These are phyloP conservation scores for Boletus pseudo-olivaceus DNA, from an alignment of 768 basidiomycete genomes.

Conservation along the genomic window DNA sequence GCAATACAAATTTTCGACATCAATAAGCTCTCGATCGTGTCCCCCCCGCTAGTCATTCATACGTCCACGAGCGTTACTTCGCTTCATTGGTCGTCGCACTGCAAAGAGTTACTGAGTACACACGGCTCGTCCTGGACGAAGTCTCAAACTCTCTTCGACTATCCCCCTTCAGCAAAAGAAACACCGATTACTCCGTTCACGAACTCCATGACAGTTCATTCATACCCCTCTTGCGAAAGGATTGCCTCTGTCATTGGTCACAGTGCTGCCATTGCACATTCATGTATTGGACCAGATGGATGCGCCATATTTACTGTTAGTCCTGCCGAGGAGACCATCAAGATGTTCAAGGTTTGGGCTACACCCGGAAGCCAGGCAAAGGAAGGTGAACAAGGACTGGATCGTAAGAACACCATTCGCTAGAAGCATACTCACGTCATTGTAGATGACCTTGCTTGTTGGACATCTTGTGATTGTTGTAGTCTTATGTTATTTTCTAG, in stretches of 20 bases:
- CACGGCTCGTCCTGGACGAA: slow-evolving; percentile 46
- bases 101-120: slow-evolving; percentile 82
- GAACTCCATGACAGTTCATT: slow-evolving; percentile 46
- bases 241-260: slow-evolving; percentile 59
- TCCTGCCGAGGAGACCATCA: slow-evolving; percentile 63
- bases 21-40: slow-evolving; percentile 39
- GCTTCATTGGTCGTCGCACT: slow-evolving; percentile 68
- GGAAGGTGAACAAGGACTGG: slow-evolving; percentile 19
- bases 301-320: slow-evolving; percentile 63
- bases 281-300: slow-evolving; percentile 61
- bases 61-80: slow-evolving; percentile 54
- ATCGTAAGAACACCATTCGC: slow-evolving; percentile 26
- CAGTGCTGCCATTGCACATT: slow-evolving; percentile 50
- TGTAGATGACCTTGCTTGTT: slow-evolving; percentile 1
- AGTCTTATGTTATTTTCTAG: slow-evolving; percentile 8
- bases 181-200: slow-evolving; percentile 28
- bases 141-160: slow-evolving; percentile 17
- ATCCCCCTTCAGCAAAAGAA: slow-evolving; percentile 21
- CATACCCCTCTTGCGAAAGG: slow-evolving; percentile 51
- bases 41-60: slow-evolving; percentile 44
- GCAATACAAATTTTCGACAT: slow-evolving; percentile 51
- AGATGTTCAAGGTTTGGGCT: slow-evolving; percentile 70
- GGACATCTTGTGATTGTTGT: slow-evolving; percentile 8
- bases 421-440: slow-evolving; percentile 7
- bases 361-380: slow-evolving; percentile 17